Evolutionary conservation across 1,139 yeast genomes (phyloP).

Genomic region (Saccharomyces hybrid): DNA sequence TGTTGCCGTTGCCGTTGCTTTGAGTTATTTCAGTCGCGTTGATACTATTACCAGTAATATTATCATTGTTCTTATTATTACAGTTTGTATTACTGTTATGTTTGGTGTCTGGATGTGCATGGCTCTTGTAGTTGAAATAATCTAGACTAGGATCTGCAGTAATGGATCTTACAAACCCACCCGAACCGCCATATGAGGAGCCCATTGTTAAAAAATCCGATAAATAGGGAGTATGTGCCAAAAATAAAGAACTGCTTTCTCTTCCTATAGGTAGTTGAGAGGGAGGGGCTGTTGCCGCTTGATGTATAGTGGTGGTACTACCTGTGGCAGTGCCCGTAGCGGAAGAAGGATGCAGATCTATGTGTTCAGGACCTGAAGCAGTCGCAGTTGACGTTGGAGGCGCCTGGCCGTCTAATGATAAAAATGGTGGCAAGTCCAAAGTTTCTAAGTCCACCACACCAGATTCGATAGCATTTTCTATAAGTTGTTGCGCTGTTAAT

Average conservation of each 20-base stretch:
- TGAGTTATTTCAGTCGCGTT: background rate
- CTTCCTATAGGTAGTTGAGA: conserved; percentile 5
- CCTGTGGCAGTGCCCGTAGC: background rate
- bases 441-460: conserved; percentile 5
- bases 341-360: conserved; percentile 2
- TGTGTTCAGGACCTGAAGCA: background rate
- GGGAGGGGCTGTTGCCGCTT: conserved; percentile 1
- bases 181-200: conserved; percentile 26
- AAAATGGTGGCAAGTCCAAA: conserved; percentile 3
- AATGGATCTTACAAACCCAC: conserved; percentile 20
- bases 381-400: background rate
- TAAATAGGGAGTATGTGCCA: conserved; percentile 3
- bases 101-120: background rate
- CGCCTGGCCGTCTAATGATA: background rate
- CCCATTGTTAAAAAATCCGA: conserved; percentile 31
- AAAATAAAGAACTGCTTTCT: background rate
- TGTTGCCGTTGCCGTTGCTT: background rate
- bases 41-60: background rate
- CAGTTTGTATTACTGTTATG: background rate
- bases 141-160: conserved; percentile 18
- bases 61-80: background rate
- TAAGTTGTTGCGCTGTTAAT: conserved; percentile 37
- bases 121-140: conserved; percentile 16
- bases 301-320: background rate
- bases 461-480: conserved; percentile 30